Evolutionary conservation across 179 eudicot genomes (phyloP).

Genomic region (Silene coronaria): DNA sequence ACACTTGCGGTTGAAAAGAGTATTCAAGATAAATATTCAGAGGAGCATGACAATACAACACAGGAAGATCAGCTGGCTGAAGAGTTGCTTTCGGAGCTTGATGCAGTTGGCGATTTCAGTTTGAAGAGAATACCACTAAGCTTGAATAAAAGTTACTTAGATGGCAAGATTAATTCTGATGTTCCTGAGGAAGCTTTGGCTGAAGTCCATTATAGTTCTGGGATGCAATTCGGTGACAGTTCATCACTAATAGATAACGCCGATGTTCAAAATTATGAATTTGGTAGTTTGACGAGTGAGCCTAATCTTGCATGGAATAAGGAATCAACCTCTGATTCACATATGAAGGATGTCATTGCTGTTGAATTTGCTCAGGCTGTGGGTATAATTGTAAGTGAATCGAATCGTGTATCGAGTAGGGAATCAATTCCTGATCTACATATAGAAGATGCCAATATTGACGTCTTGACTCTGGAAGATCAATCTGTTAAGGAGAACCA

Average conservation of each 20-base stretch:
- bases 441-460: slow-evolving; percentile 17
- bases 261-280: slow-evolving; percentile 21
- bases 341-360: slow-evolving; percentile 15
- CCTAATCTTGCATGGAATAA: slow-evolving; percentile 16
- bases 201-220: slow-evolving; percentile 19
- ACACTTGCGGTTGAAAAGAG: slow-evolving; percentile 15
- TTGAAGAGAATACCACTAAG: slow-evolving; percentile 27
- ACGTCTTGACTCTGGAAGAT: slow-evolving; percentile 32
- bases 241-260: slow-evolving; percentile 19
- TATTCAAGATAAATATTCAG: slow-evolving; percentile 18
- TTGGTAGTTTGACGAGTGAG: slow-evolving; percentile 18
- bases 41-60: slow-evolving; percentile 14
- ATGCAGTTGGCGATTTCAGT: slow-evolving; percentile 71
- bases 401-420: slow-evolving; percentile 12
- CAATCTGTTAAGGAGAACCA: slow-evolving; percentile 30
- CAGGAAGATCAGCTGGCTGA: slow-evolving; percentile 53
- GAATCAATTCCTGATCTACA: slow-evolving; percentile 23
- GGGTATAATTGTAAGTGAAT: background rate
- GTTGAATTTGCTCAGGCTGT: slow-evolving; percentile 18
- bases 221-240: slow-evolving; percentile 26
- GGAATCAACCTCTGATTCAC: slow-evolving; percentile 25
- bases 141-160: slow-evolving; percentile 21
- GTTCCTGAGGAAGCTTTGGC: slow-evolving; percentile 14
- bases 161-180: slow-evolving; percentile 19
- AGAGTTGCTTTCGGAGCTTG: slow-evolving; percentile 59